Conservation (phyloP, 305 asterid species). For the Euphrasia arctica region DNA sequence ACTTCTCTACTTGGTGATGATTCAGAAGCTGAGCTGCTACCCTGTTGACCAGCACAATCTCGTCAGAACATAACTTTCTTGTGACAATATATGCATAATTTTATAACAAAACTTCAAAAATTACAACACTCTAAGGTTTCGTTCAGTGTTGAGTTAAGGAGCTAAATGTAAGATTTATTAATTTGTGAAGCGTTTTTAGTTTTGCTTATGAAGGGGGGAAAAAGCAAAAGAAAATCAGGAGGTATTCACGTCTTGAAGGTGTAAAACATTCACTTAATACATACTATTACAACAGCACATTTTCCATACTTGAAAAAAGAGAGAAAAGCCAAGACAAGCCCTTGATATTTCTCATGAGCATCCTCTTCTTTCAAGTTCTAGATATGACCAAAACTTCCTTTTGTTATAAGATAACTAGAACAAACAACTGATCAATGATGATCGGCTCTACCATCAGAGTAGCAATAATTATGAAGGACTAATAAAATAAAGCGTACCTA, state of each 20-base stretch:
- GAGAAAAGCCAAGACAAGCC: too few species aligned
- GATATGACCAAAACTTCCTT: background rate
- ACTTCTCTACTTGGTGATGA: constrained; percentile 82
- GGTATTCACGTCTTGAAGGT: background rate
- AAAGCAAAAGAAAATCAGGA: background rate
- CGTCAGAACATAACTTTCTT: constrained; percentile 1
- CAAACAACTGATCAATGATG: background rate
- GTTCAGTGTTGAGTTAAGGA: background rate
- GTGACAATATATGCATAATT: too few species aligned
- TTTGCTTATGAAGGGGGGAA: background rate
- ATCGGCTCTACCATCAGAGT: background rate
- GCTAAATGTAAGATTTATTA: background rate
- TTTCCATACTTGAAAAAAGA: too few species aligned
- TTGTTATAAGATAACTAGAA: background rate
- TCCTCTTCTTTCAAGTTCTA: background rate
- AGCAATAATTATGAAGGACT: background rate
- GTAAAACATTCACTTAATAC: background rate
- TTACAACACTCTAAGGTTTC: background rate
- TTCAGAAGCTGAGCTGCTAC: constrained; percentile 76
- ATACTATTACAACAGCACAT: background rate
- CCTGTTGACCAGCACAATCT: constrained; percentile 49
- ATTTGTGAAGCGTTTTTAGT: too few species aligned
- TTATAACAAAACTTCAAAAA: background rate
- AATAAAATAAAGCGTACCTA: too few species aligned
- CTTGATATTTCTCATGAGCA: too few species aligned